Base-by-base conservation (phyloP, 176 grass and related monocot genomes). In the Thinopyrum elongatum region DNA sequence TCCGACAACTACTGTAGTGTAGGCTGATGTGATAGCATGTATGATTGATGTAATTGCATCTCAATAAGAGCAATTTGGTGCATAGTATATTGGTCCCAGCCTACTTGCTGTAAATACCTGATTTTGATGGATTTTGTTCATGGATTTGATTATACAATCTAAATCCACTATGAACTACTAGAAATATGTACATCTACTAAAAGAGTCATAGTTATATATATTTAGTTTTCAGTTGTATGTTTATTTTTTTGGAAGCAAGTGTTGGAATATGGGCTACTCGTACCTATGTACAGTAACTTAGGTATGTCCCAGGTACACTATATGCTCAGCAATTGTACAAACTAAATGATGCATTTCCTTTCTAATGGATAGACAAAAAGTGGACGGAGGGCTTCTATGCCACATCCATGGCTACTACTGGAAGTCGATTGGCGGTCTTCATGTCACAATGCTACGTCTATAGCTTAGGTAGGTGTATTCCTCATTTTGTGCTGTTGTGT, bases 291-390 rank as follows among this genome's bases (percentile, higher is more conserved):
- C 70, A 80, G 76, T n/a, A n/a, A n/a, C n/a, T n/a, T n/a, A n/a
- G n/a, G n/a, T n/a, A n/a, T n/a, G n/a, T n/a, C n/a, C n/a, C 57
- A 98, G 95, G 95, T 65, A 93, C 93, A 35, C 91, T 83, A 81
- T 98, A 95, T 85, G 87, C 90, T 10, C 95, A 98, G 62, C 95
- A 98, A 82, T 98, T 93, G 15, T 98, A 98, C 65, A 98, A 98
- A 90, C 93, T 98, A 41, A 95, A 91, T 3, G 95, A 98, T 69
- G 92, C 95, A 77, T 98, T 98, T 90, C 93, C 95, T 17, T 98
- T 93, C 80, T 95, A 98, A 82, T 98, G 95, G 95, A 98, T 98
- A 91, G 95, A 92, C 91, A 98, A 95, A 88, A 93, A 98, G 80
- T 98, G 95, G 95, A 95, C 92, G 87, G 93, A 98, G 83, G 93